phyloP scores from a whole-genome alignment of 805 yeast genomes.

The Limtongia smithiae region DNA sequence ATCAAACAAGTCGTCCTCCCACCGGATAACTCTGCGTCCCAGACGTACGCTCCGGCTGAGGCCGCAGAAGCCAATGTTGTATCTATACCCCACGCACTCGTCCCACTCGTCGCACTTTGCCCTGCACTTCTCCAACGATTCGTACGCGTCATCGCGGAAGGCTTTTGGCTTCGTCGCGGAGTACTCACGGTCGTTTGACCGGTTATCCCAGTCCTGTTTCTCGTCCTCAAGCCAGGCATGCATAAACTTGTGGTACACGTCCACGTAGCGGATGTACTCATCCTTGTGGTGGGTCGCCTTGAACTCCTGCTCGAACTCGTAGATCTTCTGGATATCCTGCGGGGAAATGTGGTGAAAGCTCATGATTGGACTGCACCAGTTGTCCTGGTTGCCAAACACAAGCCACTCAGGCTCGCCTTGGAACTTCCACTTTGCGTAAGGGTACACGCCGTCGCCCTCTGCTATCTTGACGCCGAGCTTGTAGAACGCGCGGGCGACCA shows the following conservation, averaged over 20 bases:
- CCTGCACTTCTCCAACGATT: conserved; percentile 6
- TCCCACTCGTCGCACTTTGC: conserved; percentile 1
- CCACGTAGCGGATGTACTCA: conserved; percentile 30
- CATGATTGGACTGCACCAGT: conserved; percentile 37
- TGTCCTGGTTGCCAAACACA: conserved; percentile 16
- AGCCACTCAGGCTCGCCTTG: conserved; percentile 36
- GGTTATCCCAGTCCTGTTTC: conserved; percentile 23
- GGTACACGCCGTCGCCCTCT: conserved; percentile 12
- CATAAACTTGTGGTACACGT: conserved; percentile 37
- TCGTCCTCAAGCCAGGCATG: conserved; percentile 13
- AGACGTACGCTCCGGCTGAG: not conserved
- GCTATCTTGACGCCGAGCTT: conserved; percentile 26
- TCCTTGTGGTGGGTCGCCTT: conserved; percentile 1
- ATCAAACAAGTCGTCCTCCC: conserved; percentile 2
- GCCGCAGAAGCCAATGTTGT: conserved; percentile 2
- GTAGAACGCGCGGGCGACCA: conserved; percentile 33
- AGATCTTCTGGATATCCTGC: conserved; percentile 27
- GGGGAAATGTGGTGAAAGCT: conserved; percentile 37
- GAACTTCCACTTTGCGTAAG: conserved; percentile 26
- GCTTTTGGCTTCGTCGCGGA: conserved; percentile 11
- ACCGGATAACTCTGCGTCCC: not conserved
- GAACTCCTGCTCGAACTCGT: conserved; percentile 37
- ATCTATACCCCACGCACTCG: conserved; percentile 2
- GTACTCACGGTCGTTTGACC: conserved; percentile 21
- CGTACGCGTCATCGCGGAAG: conserved; percentile 13